Percentiles rank a stretch among this genome's conserved stretches.
phyloP scores from a whole-genome alignment of 352 stramenopile genomes.

The Albugo candida region DNA sequence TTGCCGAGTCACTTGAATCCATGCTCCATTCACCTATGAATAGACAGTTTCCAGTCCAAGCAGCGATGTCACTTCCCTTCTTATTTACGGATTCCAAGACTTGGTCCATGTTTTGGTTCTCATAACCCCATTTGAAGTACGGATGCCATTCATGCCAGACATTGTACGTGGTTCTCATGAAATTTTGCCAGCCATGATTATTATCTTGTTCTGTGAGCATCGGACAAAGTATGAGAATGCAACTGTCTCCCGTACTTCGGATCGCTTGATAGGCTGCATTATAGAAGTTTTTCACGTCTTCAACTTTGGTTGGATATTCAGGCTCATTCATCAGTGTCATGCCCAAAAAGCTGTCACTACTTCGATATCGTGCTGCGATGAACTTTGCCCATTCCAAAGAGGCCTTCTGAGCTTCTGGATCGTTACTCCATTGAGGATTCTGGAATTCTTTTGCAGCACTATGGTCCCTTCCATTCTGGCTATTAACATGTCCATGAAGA shows the following conservation, averaged over 20 bases:
- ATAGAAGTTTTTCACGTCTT: constrained; percentile 18
- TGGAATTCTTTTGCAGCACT: constrained; percentile 12
- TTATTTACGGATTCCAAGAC: constrained; percentile 10
- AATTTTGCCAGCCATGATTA: constrained; percentile 8
- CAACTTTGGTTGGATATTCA: constrained; percentile 5
- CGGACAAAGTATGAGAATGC: constrained; percentile 20
- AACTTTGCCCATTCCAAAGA: constrained; percentile 19
- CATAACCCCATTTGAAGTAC: constrained; percentile 34
- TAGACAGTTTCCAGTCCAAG: constrained; percentile 16
- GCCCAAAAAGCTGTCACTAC: constrained; percentile 23
- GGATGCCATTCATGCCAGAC: constrained; percentile 37
- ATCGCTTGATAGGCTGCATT: constrained; percentile 18
- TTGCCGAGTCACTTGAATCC: background rate
- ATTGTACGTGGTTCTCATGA: constrained; percentile 17
- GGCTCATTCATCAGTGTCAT: constrained; percentile 40
- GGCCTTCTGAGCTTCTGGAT: constrained; percentile 13
- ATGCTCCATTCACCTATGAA: constrained; percentile 39
- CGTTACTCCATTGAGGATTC: constrained; percentile 11
- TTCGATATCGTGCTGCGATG: constrained; percentile 21
- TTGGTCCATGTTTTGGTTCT: constrained; percentile 8
- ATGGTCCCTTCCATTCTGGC: constrained; percentile 36
- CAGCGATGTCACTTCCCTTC: constrained; percentile 10
- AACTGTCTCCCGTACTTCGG: constrained; percentile 18
- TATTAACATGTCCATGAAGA: constrained; percentile 27
- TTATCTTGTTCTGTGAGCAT: constrained; percentile 20